These are phyloP conservation scores for Pseudogymnoascus sp. DNA, from an alignment of 2,329 filamentous ascomycete genomes.

Conservation along the genomic window DNA sequence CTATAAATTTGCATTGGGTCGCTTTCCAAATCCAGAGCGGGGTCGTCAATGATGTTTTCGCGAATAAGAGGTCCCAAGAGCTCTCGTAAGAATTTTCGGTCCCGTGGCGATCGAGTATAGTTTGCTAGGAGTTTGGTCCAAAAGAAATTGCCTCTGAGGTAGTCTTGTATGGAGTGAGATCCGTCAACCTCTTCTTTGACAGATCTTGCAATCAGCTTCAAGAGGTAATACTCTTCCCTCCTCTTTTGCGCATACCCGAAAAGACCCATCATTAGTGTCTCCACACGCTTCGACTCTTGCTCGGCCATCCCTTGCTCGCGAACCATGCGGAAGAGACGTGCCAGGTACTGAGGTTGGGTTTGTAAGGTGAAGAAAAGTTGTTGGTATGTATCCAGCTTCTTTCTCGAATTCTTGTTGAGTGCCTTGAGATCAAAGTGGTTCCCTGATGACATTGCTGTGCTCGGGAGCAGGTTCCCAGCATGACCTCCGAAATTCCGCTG, in stretches of 20 bases:
- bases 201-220: conserved; percentile 78
- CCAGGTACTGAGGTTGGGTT: conserved; percentile 91
- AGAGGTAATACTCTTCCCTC: conserved; percentile 89
- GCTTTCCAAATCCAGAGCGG: conserved; percentile 85
- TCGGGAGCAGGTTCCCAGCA: conserved; percentile 75
- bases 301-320: conserved; percentile 79
- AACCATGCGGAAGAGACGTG: conserved; percentile 75
- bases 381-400: conserved; percentile 94
- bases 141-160: conserved; percentile 82
- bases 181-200: conserved; percentile 79
- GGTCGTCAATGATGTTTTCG: conserved; percentile 88
- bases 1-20: conserved; percentile 97
- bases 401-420: conserved; percentile 89
- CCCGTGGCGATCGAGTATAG: conserved; percentile 83
- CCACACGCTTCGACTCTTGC: conserved; percentile 86
- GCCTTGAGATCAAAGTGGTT: conserved; percentile 96
- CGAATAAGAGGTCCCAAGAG: conserved; percentile 77
- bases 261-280: conserved; percentile 89
- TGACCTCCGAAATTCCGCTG: conserved; percentile 94
- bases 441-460: conserved; percentile 77
- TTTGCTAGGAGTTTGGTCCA: conserved; percentile 80
- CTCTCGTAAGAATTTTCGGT: conserved; percentile 86
- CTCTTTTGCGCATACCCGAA: conserved; percentile 97
- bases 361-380: conserved; percentile 96
- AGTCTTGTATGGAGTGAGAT: conserved; percentile 69